Evolutionary conservation across 768 basidiomycete species (phyloP).

Genomic region (Mycena epipterygia): DNA sequence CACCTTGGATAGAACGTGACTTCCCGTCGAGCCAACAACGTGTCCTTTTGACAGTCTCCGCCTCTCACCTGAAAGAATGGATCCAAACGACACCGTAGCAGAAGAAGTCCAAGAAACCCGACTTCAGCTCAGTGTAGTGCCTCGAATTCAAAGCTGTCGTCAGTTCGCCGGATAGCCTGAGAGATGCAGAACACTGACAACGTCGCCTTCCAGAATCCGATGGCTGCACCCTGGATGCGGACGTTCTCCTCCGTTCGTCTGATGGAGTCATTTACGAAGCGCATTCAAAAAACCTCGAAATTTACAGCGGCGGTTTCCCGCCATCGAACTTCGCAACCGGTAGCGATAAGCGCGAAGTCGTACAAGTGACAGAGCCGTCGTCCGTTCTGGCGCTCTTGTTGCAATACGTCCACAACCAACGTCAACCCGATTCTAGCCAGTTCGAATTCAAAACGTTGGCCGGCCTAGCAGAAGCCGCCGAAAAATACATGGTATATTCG

Average conservation of each 20-base stretch:
- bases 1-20: no score
- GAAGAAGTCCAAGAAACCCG: neutral
- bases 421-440: conserved; percentile 23
- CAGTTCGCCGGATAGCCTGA: neutral
- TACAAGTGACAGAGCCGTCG: conserved; percentile 16
- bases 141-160: neutral
- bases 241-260: conserved; percentile 15
- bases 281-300: conserved; percentile 16
- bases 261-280: conserved; percentile 8
- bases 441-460: conserved; percentile 2
- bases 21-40: no score
- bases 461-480: conserved; percentile 25
- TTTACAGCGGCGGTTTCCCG: conserved; percentile 16
- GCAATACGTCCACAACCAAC: conserved; percentile 16
- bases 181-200: neutral
- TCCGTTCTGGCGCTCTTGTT: conserved; percentile 19
- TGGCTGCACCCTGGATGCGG: neutral
- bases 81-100: neutral
- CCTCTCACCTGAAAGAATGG: neutral
- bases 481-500: conserved; percentile 31
- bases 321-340: neutral
- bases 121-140: neutral
- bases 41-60: no score
- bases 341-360: neutral
- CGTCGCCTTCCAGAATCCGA: conserved; percentile 4